Percentiles rank a stretch among this genome's conserved stretches.
These are phyloP conservation scores for Nigrograna mackinnonii DNA, from an alignment of 2,329 filamentous ascomycete genomes.

Conservation along the genomic window DNA sequence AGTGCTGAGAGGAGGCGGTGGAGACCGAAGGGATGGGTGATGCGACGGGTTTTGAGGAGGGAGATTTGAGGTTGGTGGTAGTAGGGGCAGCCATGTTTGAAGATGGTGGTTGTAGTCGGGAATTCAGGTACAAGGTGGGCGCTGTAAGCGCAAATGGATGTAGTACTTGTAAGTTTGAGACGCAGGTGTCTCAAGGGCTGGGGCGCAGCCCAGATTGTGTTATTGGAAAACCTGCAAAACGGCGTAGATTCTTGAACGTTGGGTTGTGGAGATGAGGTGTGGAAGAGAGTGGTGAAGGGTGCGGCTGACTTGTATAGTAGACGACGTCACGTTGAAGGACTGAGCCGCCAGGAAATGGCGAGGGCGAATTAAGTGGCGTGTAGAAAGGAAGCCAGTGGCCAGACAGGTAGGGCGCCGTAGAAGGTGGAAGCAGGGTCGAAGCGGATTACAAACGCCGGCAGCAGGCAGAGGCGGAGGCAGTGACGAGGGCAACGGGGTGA, in stretches of 20 bases:
- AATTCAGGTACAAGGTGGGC: constrained; percentile 6
- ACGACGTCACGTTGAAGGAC: constrained; percentile 34
- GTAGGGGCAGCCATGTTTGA: constrained; percentile 36
- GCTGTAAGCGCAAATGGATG: constrained; percentile 8
- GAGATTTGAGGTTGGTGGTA: constrained; percentile 27
- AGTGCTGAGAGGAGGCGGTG: constrained; percentile 41
- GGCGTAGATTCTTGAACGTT: constrained; percentile 30
- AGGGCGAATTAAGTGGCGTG: constrained; percentile 1
- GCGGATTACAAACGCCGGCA: constrained; percentile 13
- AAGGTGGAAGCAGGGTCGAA: constrained; percentile 7
- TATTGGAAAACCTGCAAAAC: constrained; percentile 42
- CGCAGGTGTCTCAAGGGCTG: constrained; percentile 44
- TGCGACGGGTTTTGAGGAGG: constrained; percentile 26
- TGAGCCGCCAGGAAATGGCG: constrained; percentile 12
- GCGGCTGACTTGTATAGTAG: constrained; percentile 24
- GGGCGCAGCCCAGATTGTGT: constrained; percentile 38
- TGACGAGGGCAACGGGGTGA: not conserved
- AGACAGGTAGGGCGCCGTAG: constrained; percentile 1
- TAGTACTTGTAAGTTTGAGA: constrained; percentile 24
- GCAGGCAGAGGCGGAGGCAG: not conserved
- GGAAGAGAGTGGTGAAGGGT: constrained; percentile 29
- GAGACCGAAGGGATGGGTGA: constrained; percentile 39
- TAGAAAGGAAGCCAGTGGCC: not conserved
- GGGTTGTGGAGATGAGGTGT: constrained; percentile 33
- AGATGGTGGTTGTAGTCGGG: not conserved